These are phyloP conservation scores for Eimeria necatrix DNA, from an alignment of 169 alveolate genomes.

Conservation along the genomic window DNA sequence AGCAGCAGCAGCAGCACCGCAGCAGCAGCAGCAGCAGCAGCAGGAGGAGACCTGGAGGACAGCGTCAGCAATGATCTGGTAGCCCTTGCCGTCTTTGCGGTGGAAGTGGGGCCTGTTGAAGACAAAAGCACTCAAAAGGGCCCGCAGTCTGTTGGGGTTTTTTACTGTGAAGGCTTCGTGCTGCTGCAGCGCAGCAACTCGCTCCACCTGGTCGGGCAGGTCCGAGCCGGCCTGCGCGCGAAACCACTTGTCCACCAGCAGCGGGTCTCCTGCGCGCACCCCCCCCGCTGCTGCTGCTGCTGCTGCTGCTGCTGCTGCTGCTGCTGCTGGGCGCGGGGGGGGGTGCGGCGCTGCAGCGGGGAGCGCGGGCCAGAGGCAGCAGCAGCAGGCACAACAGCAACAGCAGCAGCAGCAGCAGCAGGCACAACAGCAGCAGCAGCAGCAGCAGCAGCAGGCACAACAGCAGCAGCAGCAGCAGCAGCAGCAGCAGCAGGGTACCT, in stretches of 20 bases:
- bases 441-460: no score
- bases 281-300: no score
- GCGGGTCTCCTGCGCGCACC: no score
- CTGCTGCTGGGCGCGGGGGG: no score
- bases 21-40: neutral
- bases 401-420: no score
- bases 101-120: conserved; percentile 53
- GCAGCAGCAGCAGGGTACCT: neutral
- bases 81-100: conserved; percentile 76
- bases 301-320: no score
- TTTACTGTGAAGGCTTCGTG: conserved; percentile 73
- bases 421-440: no score
- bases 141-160: conserved; percentile 78
- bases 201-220: conserved; percentile 59
- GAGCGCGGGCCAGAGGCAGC: no score
- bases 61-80: conserved; percentile 65
- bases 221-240: conserved; percentile 79
- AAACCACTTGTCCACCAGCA: conserved; percentile 76
- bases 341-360: no score
- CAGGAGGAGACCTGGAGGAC: conserved; percentile 27
- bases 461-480: neutral
- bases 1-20: no score
- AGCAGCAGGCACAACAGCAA: no score
- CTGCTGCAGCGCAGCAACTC: conserved; percentile 61
- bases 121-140: conserved; percentile 4